Percentiles rank a stretch among this genome's conserved stretches.
Evolutionary conservation across 75 land plant species (phyloP).

Genomic region (Chamaecyparis obtusa): DNA sequence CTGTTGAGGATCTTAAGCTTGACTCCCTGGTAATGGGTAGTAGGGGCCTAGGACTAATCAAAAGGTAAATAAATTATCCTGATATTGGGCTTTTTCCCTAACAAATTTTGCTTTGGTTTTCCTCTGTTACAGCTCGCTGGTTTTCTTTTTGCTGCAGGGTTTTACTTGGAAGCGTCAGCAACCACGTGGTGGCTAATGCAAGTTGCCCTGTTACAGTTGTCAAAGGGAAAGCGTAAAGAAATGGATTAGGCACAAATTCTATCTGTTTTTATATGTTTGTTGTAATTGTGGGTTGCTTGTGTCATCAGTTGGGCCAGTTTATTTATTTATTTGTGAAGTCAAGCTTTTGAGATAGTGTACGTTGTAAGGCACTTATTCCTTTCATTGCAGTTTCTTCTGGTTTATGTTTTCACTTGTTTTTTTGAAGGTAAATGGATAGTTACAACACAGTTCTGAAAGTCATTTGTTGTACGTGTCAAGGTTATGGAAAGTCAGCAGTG

Average conservation of each 20-base stretch:
- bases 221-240: slow-evolving; percentile 14
- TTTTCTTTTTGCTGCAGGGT: slow-evolving; percentile 24
- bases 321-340: no score
- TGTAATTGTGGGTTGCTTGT: not conserved
- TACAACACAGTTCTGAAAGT: no score
- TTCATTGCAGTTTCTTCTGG: not conserved
- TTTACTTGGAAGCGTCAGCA: slow-evolving; percentile 53
- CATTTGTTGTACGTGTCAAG: no score
- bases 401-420: no score
- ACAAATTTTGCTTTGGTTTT: not conserved
- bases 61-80: slow-evolving; percentile 57
- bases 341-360: not conserved
- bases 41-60: slow-evolving; percentile 47
- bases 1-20: slow-evolving; percentile 41
- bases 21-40: slow-evolving; percentile 51
- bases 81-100: not conserved
- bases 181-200: slow-evolving; percentile 39
- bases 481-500: no score
- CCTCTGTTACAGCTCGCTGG: not conserved
- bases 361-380: no score
- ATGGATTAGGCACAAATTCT: not conserved
- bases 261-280: not conserved
- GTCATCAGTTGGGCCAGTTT: not conserved
- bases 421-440: no score
- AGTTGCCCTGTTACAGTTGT: slow-evolving; percentile 56